Evolutionary conservation across 305 asterid genomes (phyloP), one percentile per base, ranked within the genome.

Genomic region (Ilex paraguariensis): DNA sequence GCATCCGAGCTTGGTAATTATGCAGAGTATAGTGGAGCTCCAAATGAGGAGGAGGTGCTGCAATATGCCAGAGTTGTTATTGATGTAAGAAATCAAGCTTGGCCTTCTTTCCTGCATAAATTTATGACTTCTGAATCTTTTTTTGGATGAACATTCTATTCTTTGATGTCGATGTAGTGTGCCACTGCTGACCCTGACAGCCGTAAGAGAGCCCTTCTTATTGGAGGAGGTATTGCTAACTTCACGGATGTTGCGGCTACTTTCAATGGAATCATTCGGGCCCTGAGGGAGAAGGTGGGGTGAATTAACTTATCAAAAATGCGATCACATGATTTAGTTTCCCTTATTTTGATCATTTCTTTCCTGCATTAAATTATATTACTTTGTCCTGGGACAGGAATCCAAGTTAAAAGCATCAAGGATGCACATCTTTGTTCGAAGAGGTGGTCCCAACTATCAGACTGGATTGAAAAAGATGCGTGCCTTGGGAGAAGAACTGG

Each of bases 211-310:
- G 97, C 93, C 62, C 89, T 91, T 72, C 80, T 91, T 14, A 79
- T 91, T 52, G 97, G 97, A 33, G 97, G 97, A 10, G 97, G 97
- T 31, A 91, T 91, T 66, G 97, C 97, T 30, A 91, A 91, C 78
- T 91, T 91, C 57, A 91, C 97, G 6, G 97, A 91, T 68, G 97
- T 91, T 72, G 97, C 93, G 40, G 87, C 97, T 66, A 91, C 96
- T 48, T 91, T 91, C 78, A 91, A 77, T 68, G 97, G 97, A 62
- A 91, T 91, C 58, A 88, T 88, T 68, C 79, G 88, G 57, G 97
- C 97, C 61, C 93, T 91, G 52, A 82, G 76, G 79, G 97, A 91
- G 80, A 91, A 88, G 95, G 96, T 91, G 57, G 63, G 66, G 42
- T 53, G 12, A 42, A 52, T 57, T 61, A 8, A 16, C 59, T 55